Evolutionary conservation across 352 stramenopile genomes (phyloP), one percentile per base, ranked within the genome.

Genomic region (Globisporangium sylvaticum): DNA sequence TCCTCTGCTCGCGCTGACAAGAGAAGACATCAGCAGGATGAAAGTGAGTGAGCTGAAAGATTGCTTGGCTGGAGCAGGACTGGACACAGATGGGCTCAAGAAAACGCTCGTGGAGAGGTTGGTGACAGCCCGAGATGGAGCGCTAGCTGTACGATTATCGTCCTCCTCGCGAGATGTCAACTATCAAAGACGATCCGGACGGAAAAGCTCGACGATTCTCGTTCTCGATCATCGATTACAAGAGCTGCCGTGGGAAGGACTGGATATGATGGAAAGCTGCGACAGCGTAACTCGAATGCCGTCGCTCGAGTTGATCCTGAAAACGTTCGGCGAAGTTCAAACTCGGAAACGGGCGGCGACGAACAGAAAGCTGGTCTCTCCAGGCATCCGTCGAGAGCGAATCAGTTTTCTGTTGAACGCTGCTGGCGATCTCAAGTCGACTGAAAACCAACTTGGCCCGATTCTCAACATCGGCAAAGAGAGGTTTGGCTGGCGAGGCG

Each of bases 231-330:
- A 83, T 24, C 69, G 75, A 22, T 57, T 94, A 15, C 78, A 91
- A 52, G 79, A 87, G 53, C 91, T 96, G 70, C 86, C 88, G 7
- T 96, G 86, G 86, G 88, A 96, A 87, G 86, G 74, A 1, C 65
- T 96, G 22, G 80, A 88, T 32, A 66, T 91, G 4, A 72, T 95
- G 48, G 34, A 50, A 4, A 55, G 63, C 31, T 78, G 68, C 20
- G 61, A 66, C 6, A 70, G 74, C 12, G 81, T 95, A 1, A 90
- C 82, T 25, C 80, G 87, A 15, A 92, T 96, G 82, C 86, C 86
- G 14, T 94, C 84, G 1, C 69, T 92, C 29, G 81, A 91, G 54
- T 37, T 91, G 32, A 70, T 88, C 31, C 14, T 90, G 44, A 63
- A 52, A 87, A 87, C 54, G 53, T 70, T 18, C 9, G 31, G 31